Conservation (phyloP, 306 rosid species). For the Prosopis cineraria region DNA sequence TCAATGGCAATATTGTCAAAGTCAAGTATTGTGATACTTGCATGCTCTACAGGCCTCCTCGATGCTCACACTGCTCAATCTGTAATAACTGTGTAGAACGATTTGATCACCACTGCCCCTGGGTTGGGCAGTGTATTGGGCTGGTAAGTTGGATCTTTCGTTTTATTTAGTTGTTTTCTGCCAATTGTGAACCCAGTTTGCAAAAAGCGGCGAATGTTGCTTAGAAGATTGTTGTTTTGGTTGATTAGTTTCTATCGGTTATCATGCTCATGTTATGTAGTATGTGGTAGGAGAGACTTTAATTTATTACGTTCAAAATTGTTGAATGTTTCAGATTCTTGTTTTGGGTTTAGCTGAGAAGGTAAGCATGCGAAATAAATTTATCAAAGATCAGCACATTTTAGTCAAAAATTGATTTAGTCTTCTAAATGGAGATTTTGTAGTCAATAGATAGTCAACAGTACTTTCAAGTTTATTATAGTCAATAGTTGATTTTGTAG, state of each 20-base stretch:
- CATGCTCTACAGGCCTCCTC: constrained; percentile 98
- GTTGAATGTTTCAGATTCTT: not conserved
- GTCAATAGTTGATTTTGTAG: not conserved
- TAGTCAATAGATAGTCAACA: too few relatives aligned
- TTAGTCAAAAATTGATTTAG: not conserved
- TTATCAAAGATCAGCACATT: not conserved
- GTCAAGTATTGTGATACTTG: constrained; percentile 97
- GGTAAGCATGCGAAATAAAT: not conserved
- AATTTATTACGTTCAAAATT: not conserved
- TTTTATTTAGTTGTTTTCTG: not conserved
- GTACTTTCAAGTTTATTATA: constrained; percentile 11
- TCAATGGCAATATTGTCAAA: constrained; percentile 73
- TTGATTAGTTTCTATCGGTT: constrained; percentile 13
- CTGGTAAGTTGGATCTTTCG: constrained; percentile 59
- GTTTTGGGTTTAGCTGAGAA: not conserved
- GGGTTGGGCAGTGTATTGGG: constrained; percentile 99
- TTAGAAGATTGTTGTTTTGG: not conserved
- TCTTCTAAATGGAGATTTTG: too few relatives aligned
- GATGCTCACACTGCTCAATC: constrained; percentile 98
- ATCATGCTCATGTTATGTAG: not conserved
- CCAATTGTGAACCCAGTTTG: not conserved
- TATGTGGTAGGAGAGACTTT: not conserved
- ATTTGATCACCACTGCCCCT: constrained; percentile 98
- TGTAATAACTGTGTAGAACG: constrained; percentile 97
- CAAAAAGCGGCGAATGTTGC: not conserved